Evolutionary conservation across 331 rosid genomes (phyloP).

Genomic region (Spiraea crenata): DNA sequence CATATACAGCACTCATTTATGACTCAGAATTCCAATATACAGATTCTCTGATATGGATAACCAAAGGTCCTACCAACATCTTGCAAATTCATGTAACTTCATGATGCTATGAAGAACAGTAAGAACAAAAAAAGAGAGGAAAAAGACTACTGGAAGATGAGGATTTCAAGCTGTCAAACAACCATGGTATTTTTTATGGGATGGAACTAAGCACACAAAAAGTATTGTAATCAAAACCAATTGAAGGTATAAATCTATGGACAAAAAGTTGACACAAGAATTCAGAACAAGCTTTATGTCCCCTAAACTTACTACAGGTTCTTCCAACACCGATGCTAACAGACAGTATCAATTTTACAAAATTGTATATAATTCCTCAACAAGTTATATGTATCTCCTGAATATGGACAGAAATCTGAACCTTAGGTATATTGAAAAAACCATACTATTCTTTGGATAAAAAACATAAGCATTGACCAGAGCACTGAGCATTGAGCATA

Average conservation of each 20-base stretch:
- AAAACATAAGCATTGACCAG: not conserved
- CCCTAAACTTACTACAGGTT: not conserved
- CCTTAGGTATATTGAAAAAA: not conserved
- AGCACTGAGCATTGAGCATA: not conserved
- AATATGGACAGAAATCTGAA: not conserved
- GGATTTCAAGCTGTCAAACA: not conserved
- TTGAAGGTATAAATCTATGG: too few species aligned
- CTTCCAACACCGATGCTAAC: not conserved
- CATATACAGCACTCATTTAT: constrained; percentile 13
- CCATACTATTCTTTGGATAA: not conserved
- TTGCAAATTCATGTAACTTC: not conserved
- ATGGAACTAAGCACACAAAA: not conserved
- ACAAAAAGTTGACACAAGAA: not conserved
- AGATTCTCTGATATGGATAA: not conserved
- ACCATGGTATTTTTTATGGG: not conserved
- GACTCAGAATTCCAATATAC: not conserved
- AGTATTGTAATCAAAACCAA: not conserved
- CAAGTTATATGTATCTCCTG: not conserved
- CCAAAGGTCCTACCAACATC: not conserved
- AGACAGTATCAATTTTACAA: not conserved
- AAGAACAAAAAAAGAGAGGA: not conserved
- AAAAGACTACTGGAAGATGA: not conserved
- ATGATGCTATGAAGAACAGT: not conserved
- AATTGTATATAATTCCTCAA: not conserved
- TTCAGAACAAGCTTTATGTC: not conserved